Conservation (phyloP, 2,329 filamentous ascomycete genomes). For the Cercospora sp. region DNA sequence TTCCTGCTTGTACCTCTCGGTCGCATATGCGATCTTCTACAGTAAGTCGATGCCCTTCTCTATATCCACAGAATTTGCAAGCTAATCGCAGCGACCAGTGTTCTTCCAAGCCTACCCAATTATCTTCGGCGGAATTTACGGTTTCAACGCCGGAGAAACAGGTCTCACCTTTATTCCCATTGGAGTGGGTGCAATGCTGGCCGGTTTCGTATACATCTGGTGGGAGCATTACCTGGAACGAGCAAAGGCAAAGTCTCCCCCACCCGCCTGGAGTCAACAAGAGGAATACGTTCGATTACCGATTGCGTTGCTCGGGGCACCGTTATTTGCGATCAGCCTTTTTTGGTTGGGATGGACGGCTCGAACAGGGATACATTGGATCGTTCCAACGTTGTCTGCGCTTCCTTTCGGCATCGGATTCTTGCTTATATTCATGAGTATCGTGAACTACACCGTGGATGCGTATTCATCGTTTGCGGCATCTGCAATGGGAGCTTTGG, state of each 20-base stretch:
- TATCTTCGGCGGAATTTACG: constrained; percentile 65
- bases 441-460: constrained; percentile 61
- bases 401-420: constrained; percentile 54
- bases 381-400: constrained; percentile 52
- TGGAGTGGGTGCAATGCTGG: constrained; percentile 61
- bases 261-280: constrained; percentile 58
- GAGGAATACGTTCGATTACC: constrained; percentile 71
- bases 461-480: constrained; percentile 53
- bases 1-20: constrained; percentile 67
- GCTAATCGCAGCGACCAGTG: constrained; percentile 41
- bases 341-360: constrained; percentile 63
- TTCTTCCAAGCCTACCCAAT: constrained; percentile 72
- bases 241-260: constrained; percentile 46
- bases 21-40: constrained; percentile 64
- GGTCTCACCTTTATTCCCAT: constrained; percentile 71
- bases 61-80: neutral
- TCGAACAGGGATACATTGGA: constrained; percentile 42
- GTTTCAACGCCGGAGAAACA: constrained; percentile 62
- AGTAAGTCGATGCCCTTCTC: constrained; percentile 38
- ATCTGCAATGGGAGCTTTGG: constrained; percentile 72
- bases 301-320: constrained; percentile 59
- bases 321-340: constrained; percentile 44
- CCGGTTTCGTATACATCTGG: constrained; percentile 61
- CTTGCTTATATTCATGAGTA: constrained; percentile 51
- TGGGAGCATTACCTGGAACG: constrained; percentile 63